Evolutionary conservation across 164 flowering plant genomes (phyloP).

Genomic region (Nymphaea thermarum): DNA sequence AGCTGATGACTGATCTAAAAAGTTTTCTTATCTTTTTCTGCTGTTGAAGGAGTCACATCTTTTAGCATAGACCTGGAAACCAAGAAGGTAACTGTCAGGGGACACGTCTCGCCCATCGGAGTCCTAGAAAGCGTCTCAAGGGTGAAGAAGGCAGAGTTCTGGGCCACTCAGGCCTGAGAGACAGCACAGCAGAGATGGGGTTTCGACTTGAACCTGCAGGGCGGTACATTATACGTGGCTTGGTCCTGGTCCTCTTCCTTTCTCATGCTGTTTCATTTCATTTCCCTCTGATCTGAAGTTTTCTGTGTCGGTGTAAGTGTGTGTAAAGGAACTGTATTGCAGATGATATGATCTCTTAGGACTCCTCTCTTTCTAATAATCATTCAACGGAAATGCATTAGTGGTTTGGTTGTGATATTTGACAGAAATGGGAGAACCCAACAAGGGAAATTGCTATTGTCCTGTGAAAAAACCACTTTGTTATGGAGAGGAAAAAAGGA

Average conservation of each 20-base stretch:
- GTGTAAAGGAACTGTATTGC: not conserved
- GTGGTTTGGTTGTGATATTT: not conserved
- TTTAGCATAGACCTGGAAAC: slow-evolving; percentile 74
- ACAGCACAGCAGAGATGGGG: not conserved
- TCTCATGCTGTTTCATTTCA: not conserved
- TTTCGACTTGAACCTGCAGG: not conserved
- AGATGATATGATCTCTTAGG: not conserved
- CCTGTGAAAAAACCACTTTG: not conserved
- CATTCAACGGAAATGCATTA: no score
- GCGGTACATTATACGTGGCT: not conserved
- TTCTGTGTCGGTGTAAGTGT: no score
- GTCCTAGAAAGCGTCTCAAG: slow-evolving; percentile 81
- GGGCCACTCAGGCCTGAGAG: slow-evolving; percentile 18
- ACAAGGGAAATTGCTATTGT: not conserved
- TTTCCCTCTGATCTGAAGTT: no score
- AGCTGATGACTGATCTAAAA: no score
- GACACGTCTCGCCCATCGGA: slow-evolving; percentile 71
- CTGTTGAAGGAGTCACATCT: slow-evolving; percentile 65
- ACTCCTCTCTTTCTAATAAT: not conserved
- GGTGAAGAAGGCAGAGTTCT: slow-evolving; percentile 67
- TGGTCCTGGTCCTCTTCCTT: not conserved
- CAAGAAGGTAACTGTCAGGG: slow-evolving; percentile 77
- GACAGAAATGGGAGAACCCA: not conserved
- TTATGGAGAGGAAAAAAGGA: not conserved
- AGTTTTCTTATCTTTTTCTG: not conserved